Evolutionary conservation across 257 asterid genomes (phyloP).

Genomic region (Thymus mandschuricus): DNA sequence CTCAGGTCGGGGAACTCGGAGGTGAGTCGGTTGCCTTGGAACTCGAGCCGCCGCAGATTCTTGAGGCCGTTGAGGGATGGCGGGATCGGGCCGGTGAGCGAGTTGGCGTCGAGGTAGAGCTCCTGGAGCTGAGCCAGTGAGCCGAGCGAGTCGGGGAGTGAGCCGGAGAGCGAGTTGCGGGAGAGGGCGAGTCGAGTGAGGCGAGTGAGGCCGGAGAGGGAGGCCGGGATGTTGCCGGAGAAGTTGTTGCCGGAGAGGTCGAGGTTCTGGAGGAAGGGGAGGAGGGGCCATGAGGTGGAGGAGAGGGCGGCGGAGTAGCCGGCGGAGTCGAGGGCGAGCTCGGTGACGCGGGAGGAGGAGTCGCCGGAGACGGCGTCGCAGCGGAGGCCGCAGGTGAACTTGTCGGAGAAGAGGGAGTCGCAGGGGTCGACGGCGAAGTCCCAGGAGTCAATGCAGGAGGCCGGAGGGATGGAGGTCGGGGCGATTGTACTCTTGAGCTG

Average conservation of each 20-base stretch:
- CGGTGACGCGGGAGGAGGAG: slow-evolving; percentile 60
- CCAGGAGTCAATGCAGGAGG: slow-evolving; percentile 79
- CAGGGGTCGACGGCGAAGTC: slow-evolving; percentile 80
- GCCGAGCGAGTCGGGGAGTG: slow-evolving; percentile 57
- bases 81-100: slow-evolving; percentile 57
- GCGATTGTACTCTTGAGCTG: slow-evolving; percentile 59
- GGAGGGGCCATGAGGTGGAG: slow-evolving; percentile 53
- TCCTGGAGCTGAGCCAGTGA: slow-evolving; percentile 53
- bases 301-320: slow-evolving; percentile 62
- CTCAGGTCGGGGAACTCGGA: slow-evolving; percentile 63
- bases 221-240: slow-evolving; percentile 58
- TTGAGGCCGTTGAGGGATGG: slow-evolving; percentile 49
- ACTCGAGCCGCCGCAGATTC: slow-evolving; percentile 65
- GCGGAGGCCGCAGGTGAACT: slow-evolving; percentile 84
- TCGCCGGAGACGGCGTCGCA: slow-evolving; percentile 48
- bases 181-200: slow-evolving; percentile 59
- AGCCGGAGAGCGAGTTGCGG: slow-evolving; percentile 57
- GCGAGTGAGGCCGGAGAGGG: slow-evolving; percentile 50
- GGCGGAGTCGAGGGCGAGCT: slow-evolving; percentile 68
- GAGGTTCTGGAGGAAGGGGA: slow-evolving; percentile 57
- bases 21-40: slow-evolving; percentile 59
- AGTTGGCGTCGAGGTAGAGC: slow-evolving; percentile 61
- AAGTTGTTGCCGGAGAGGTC: slow-evolving; percentile 64
- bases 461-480: slow-evolving; percentile 46
- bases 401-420: slow-evolving; percentile 51